Evolutionary conservation across 140 eudicot species (phyloP).

Genomic region (Oenanthe javanica): DNA sequence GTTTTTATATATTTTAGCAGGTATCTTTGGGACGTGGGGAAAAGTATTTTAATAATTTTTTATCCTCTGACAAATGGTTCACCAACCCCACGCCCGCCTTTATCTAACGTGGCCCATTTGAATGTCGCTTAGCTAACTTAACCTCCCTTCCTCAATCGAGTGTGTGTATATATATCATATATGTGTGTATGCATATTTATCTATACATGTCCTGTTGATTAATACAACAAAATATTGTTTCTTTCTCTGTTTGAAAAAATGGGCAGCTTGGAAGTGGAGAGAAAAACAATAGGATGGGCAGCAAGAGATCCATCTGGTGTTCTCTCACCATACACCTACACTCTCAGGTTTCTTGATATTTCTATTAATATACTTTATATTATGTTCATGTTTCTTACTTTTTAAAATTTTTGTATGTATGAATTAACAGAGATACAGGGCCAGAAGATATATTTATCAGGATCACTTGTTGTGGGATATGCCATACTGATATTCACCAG

Average conservation of each 20-base stretch:
- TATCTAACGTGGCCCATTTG: not conserved
- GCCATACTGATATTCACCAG: slow-evolving; percentile 91
- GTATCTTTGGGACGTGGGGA: no score
- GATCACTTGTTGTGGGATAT: slow-evolving; percentile 72
- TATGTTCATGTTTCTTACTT: not conserved
- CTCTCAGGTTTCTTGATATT: slow-evolving; percentile 50
- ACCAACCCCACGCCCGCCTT: slow-evolving; percentile 8
- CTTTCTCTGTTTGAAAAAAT: slow-evolving; percentile 18
- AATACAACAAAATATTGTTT: not conserved
- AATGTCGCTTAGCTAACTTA: not conserved
- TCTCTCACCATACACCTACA: slow-evolving; percentile 75
- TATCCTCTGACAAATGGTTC: not conserved
- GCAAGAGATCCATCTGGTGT: slow-evolving; percentile 82
- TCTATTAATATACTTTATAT: not conserved
- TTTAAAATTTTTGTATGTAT: not conserved
- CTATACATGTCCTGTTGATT: not conserved
- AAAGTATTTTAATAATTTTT: no score
- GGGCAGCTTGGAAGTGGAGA: slow-evolving; percentile 71
- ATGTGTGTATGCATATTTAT: not conserved
- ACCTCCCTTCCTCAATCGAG: not conserved
- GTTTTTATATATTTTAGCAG: no score
- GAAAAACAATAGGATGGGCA: slow-evolving; percentile 72
- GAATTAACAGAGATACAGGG: slow-evolving; percentile 54
- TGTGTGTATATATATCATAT: not conserved
- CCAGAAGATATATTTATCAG: slow-evolving; percentile 71